Conservation (phyloP, 78 protist species). For the Acrasis kona region DNA sequence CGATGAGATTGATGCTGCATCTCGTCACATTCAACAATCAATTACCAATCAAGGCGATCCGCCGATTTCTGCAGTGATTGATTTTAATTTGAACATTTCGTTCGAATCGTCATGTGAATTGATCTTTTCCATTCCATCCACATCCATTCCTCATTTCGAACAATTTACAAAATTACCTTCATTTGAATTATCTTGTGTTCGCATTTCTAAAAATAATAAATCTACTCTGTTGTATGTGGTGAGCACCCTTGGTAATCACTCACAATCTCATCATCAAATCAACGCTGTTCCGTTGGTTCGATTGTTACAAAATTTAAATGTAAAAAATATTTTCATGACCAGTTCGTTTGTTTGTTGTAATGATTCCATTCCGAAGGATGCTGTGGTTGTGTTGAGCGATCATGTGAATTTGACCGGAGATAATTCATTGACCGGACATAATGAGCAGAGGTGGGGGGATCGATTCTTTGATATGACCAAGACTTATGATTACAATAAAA, state of each 20-base stretch:
- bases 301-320: neutral
- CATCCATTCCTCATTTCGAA: neutral
- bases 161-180: neutral
- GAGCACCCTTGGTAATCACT: neutral
- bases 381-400: neutral
- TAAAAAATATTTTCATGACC: neutral
- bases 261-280: neutral
- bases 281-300: neutral
- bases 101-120: neutral
- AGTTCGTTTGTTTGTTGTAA: neutral
- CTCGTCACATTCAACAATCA: neutral
- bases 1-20: neutral
- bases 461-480: conserved; percentile 29
- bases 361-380: neutral
- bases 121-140: neutral
- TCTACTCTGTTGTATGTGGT: neutral
- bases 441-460: conserved; percentile 1
- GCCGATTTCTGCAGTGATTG: neutral
- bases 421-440: conserved; percentile 21
- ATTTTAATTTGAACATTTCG: neutral
- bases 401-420: conserved; percentile 18
- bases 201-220: neutral
- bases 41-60: neutral
- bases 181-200: neutral
- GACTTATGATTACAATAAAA: too few species aligned